A percentile compares a stretch with the other conserved stretches of the same genome.
Evolutionary conservation across 1,284 basidiomycete species (phyloP).

Genomic region (Puccinia triticina): DNA sequence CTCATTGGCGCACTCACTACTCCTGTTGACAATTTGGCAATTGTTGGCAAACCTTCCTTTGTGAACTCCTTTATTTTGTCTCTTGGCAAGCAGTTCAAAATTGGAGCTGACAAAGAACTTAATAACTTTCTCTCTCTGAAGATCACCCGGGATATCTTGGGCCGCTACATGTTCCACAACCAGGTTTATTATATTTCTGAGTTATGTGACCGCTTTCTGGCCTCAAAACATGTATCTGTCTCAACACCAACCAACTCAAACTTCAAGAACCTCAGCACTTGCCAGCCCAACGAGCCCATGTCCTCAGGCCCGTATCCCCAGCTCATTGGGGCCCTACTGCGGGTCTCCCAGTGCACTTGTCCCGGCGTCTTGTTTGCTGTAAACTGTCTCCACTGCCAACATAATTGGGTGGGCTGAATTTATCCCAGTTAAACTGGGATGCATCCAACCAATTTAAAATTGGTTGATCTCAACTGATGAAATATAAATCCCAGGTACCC

Average conservation of each 20-base stretch:
- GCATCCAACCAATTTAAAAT: no score
- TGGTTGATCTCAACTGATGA: no score
- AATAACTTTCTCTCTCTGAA: background rate
- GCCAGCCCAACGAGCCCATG: background rate
- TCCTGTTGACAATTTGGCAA: slow-evolving; percentile 16
- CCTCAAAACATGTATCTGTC: background rate
- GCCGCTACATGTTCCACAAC: background rate
- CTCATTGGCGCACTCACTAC: background rate
- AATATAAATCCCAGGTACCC: no score
- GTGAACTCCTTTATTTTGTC: background rate
- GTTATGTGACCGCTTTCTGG: background rate
- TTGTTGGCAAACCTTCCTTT: slow-evolving; percentile 7
- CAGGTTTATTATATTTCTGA: background rate
- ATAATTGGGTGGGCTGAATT: no score
- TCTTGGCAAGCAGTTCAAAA: background rate
- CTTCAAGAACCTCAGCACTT: no score
- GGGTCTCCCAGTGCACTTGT: slow-evolving; percentile 11
- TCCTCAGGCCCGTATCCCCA: background rate
- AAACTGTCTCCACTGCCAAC: no score
- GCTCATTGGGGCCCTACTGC: slow-evolving; percentile 4
- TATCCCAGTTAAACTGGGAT: no score
- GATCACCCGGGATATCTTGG: background rate
- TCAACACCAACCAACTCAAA: no score
- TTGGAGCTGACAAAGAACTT: background rate
- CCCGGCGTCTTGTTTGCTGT: background rate